phyloP scores from a whole-genome alignment of 2,329 filamentous ascomycete genomes.

The Neonectria sp. region DNA sequence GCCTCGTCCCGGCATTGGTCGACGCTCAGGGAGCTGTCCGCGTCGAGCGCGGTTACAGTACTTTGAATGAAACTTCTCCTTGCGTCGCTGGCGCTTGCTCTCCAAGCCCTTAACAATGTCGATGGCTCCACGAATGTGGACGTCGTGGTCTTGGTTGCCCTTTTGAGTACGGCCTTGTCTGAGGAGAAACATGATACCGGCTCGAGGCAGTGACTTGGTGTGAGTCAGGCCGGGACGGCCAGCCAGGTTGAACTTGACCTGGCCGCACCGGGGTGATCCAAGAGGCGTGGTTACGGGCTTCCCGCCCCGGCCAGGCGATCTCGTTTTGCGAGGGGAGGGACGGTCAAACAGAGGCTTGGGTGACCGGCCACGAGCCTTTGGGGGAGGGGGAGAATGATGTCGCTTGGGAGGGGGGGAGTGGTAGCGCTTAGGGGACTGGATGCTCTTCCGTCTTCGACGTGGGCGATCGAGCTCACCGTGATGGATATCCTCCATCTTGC shows the following conservation, averaged over 20 bases:
- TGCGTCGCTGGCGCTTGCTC: constrained; percentile 91
- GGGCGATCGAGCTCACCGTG: constrained; percentile 68
- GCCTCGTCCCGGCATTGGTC: constrained; percentile 85
- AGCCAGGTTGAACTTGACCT: constrained; percentile 57
- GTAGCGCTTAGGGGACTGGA: constrained; percentile 61
- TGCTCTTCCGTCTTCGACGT: constrained; percentile 65
- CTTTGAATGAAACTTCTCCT: constrained; percentile 93
- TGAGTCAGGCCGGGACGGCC: constrained; percentile 78
- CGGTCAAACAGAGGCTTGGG: constrained; percentile 71
- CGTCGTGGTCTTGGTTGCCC: constrained; percentile 56
- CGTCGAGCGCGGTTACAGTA: constrained; percentile 88
- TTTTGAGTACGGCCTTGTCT: constrained; percentile 60
- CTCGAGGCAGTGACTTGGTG: constrained; percentile 90
- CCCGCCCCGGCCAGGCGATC: constrained; percentile 83
- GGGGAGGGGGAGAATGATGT: constrained; percentile 52
- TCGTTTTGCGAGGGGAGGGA: constrained; percentile 78
- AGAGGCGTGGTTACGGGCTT: constrained; percentile 53
- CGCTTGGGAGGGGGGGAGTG: constrained; percentile 61
- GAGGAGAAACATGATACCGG: constrained; percentile 77
- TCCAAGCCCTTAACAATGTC: constrained; percentile 98
- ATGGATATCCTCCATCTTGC: constrained; percentile 77
- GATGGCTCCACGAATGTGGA: constrained; percentile 91
- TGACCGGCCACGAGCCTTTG: constrained; percentile 67
- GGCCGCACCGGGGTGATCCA: constrained; percentile 59
- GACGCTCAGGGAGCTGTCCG: constrained; percentile 72